A percentile compares a stretch with the other conserved stretches of the same genome.
phyloP scores from a whole-genome alignment of 306 rosid species.

The Glycine tomentella region DNA sequence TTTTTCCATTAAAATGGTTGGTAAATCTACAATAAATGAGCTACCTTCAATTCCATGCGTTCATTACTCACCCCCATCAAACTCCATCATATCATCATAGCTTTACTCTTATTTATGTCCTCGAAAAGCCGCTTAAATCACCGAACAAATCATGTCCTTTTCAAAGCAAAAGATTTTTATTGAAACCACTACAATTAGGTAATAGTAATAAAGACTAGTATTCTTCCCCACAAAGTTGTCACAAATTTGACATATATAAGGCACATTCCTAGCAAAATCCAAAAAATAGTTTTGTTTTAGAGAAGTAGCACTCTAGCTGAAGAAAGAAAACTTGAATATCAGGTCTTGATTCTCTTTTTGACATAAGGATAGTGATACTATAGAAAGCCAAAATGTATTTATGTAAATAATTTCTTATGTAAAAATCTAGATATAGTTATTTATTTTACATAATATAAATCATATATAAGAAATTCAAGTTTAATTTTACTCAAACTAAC shows the following conservation, averaged over 20 bases:
- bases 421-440: too few relatives aligned
- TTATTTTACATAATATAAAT: too few relatives aligned
- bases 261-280: too few relatives aligned
- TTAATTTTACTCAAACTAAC: too few relatives aligned
- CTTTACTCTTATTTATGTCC: constrained; percentile 37
- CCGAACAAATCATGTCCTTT: constrained; percentile 41
- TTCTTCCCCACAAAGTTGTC: neutral
- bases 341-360: neutral
- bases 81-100: neutral
- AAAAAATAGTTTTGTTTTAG: too few relatives aligned
- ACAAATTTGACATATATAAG: neutral
- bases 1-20: constrained; percentile 52
- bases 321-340: neutral
- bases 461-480: too few relatives aligned
- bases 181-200: constrained; percentile 22
- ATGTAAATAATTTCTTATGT: too few relatives aligned
- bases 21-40: constrained; percentile 53
- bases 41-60: constrained; percentile 25
- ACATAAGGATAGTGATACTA: too few relatives aligned
- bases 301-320: neutral
- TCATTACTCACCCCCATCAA: constrained; percentile 36
- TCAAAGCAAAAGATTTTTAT: constrained; percentile 24
- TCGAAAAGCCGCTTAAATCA: constrained; percentile 36
- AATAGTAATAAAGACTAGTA: neutral
- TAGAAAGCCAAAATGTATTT: too few relatives aligned